Evolutionary conservation across 2,329 filamentous ascomycete species (phyloP).

Genomic region (Pseudocercospora macadamiae): DNA sequence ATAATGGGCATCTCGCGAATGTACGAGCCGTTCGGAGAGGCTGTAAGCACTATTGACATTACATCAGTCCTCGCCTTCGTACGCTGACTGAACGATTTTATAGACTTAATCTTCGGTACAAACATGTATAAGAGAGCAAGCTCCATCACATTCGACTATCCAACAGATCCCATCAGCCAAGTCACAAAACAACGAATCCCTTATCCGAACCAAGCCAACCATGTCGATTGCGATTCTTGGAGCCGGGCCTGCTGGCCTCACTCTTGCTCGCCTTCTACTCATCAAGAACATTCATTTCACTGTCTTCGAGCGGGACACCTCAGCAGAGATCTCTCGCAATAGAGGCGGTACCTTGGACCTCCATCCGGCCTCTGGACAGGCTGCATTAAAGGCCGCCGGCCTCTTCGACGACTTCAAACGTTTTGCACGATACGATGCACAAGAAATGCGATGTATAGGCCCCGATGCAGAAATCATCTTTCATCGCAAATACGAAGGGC

Average conservation of each 20-base stretch:
- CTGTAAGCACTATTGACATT: not conserved
- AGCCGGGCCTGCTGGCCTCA: constrained; percentile 37
- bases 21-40: not conserved
- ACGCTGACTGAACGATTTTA: not conserved
- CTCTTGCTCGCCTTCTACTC: constrained; percentile 35
- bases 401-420: constrained; percentile 34
- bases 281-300: constrained; percentile 28
- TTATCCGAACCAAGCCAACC: too few species aligned
- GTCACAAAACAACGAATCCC: too few species aligned
- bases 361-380: constrained; percentile 34
- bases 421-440: constrained; percentile 34
- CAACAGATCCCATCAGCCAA: too few species aligned
- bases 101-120: not conserved
- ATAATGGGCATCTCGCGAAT: not conserved
- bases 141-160: too few species aligned
- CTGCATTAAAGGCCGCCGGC: constrained; percentile 36
- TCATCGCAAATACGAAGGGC: not conserved
- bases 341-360: constrained; percentile 38
- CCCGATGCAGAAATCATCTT: not conserved
- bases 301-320: constrained; percentile 36
- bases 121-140: too few species aligned
- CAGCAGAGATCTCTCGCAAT: constrained; percentile 5
- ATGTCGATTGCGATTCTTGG: constrained; percentile 38
- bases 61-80: not conserved
- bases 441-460: constrained; percentile 26